Base-by-base conservation (phyloP, 2,329 filamentous ascomycete species). In the Aspergillus jensenii region DNA sequence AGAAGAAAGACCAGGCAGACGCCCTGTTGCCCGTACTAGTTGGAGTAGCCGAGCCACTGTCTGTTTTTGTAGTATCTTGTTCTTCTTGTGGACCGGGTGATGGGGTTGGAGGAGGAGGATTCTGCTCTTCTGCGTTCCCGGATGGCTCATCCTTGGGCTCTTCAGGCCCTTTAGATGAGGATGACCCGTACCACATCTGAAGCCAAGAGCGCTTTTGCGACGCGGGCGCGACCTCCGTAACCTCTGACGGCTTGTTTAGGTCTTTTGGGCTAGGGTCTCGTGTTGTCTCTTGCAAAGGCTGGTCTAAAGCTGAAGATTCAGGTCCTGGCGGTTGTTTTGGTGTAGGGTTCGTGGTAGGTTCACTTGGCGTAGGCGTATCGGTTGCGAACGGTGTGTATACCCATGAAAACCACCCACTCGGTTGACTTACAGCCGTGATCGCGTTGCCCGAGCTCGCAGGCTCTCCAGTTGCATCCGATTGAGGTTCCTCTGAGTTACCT, bases 1-100 rank as follows among this genome's bases (percentile, higher is more conserved):
- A 72, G 75, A 75, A 78, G 58, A 76, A 77, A 7, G 74, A 72
- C 76, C 76, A 78, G 3, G 72, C 72, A 33, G 72, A 74, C 33
- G 74, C 66, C 58, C 65, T 74, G 7, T 56, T 49, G 46, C 64
- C 55, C 5, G 66, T 33, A 41, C 53, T 56, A 54, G 59, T 60
- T 37, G 61, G 58, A 31, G 71, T 68, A 59, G 62, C 61, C 62
- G 58, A 61, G 52, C 53, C 63, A 54, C 59, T 67, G 41, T 59
- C 52, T 49, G 52, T 54, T 37, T 56, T 59, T 54, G 66, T 61
- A 4, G 59, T 60, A 25, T 67, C 55, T 46, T 62, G 65, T 4
- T 63, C 50, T 19, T 64, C 58, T 40, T 63, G 59, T 25, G 60
- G 25, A 27, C 35, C 43, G 15, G 59, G 31, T 40, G 56, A 39